Conservation (phyloP, 1,139 yeast species). For the Yamadazyma diddensiae region DNA sequence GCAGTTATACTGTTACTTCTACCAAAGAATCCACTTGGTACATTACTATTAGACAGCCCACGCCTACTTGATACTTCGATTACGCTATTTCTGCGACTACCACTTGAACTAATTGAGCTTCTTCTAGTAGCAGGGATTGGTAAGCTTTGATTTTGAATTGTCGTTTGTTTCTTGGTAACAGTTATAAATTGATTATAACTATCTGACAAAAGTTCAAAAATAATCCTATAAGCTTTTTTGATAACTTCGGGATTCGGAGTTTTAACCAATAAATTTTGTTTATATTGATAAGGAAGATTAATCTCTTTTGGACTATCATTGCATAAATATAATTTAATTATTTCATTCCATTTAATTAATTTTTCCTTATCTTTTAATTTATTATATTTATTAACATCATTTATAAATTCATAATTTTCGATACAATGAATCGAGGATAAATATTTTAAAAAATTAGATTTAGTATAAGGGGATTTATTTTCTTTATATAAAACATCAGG, state of each 20-base stretch:
- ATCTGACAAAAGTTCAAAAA: conserved; percentile 32
- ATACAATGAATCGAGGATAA: conserved; percentile 31
- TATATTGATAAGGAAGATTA: conserved; percentile 28
- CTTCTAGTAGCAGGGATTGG: conserved; percentile 4
- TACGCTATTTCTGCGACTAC: conserved; percentile 1
- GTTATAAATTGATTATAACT: conserved; percentile 33
- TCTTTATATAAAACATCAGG: conserved; percentile 21
- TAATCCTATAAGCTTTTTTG: conserved; percentile 21
- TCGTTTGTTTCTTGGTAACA: conserved; percentile 16
- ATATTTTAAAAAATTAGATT: conserved; percentile 24
- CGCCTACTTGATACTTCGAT: conserved; percentile 2
- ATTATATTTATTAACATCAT: conserved; percentile 26
- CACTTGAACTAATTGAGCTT: neutral
- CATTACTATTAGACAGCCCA: conserved; percentile 1
- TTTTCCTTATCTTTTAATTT: conserved; percentile 15
- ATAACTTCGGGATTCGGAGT: conserved; percentile 16
- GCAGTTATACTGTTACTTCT: conserved; percentile 2
- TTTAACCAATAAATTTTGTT: conserved; percentile 13
- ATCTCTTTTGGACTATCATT: conserved; percentile 32
- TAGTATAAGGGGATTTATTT: conserved; percentile 17
- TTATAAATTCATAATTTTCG: conserved; percentile 35
- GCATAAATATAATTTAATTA: conserved; percentile 24
- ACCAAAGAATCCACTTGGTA: neutral
- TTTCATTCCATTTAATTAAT: conserved; percentile 22
- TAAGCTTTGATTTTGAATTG: conserved; percentile 7